Evolutionary conservation across 2,329 filamentous ascomycete species (phyloP), one percentile per base, ranked within the genome.

Genomic region (Stemphylium lycopersici): DNA sequence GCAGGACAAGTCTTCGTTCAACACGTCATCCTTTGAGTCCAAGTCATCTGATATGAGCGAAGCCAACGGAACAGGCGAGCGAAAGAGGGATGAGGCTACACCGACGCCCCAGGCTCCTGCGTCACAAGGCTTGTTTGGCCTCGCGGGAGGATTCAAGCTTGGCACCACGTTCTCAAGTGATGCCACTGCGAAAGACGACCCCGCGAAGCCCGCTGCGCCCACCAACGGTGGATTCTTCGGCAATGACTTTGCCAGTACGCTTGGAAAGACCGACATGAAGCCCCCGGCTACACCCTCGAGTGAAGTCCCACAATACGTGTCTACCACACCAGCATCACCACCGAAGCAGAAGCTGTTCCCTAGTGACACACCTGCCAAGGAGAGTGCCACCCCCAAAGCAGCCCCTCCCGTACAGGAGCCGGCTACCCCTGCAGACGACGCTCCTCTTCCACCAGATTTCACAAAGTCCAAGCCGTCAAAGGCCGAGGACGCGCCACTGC

Each of bases 91-190:
- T n/a, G 72, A 73, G 45, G 66, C 66, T 31, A 73, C 72, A 46
- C 71, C 74, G 31, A 75, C 72, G 15, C 67, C 71, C 6, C 68
- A 72, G 52, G 38, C 56, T 18, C 64, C 63, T 16, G 58, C 59
- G 41, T 51, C 65, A 32, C 58, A 67, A 44, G 69, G 70, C 29
- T 54, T 77, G 6, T 75, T 73, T 32, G 71, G 71, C 37, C 63
- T 64, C 52, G 59, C 59, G 47, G 66, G 64, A 13, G 81, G 84
- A 0, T 91, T 91, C 76, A 88, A 89, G 62, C 78, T 91, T 13
- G 82, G 83, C 34, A 87, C 85, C 26, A 87, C 84, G 1, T 91
- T 91, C 76, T 85, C 87, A 65, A 80, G 81, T 7, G 87, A 90
- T 60, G 81, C 83, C 5, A 80, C 81, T 39, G 80, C 83, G 1